Evolutionary conservation across 345 rosid genomes (phyloP), one percentile per base, ranked within the genome.

Genomic region (Carallia brachiata): DNA sequence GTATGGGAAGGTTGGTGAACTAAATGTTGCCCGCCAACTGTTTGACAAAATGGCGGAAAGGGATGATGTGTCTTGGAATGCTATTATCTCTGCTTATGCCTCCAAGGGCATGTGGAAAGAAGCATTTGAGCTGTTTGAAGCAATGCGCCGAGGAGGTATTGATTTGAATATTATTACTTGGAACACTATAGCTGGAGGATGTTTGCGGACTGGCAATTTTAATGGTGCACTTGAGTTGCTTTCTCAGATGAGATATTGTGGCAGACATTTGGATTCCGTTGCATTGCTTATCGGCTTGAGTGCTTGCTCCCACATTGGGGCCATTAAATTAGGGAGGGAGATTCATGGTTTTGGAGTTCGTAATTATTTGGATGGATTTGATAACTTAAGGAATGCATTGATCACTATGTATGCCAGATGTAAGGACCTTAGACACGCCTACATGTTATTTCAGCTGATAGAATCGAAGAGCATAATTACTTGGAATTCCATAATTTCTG

Each of bases 401-500:
- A 88, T 88, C 70, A 85, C 94, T 47, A 88, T 89, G 92, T 88
- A 92, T 77, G 74, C 92, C 4, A 87, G 90, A 77, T 88, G 90
- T 59, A 63, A 79, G 23, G 90, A 85, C 73, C 81, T 80, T 36
- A 75, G 68, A 66, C 80, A 74, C 58, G 90, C 90, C 39, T 66
- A 66, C 61, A 62, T 60, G 52, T 72, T 87, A 64, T 90, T 90
- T 76, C 75, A 67, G 39, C 72, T 79, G 68, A 79, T 40, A 34
- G 80, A 82, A 67, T 76, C 53, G 54, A 84, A 81, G 76, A 76
- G 78, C 62, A 65, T 88, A 76, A 79, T 81, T 65, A 83, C 88
- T 65, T 90, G 97, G 97, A 92, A 92, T 72, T 84, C 90, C 12
- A 84, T 90, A 81, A 77, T 92, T 75, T 84, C 92, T 58, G 96